These are phyloP conservation scores for Corynespora cassiicola DNA, from an alignment of 2,329 filamentous ascomycete genomes.

Conservation along the genomic window DNA sequence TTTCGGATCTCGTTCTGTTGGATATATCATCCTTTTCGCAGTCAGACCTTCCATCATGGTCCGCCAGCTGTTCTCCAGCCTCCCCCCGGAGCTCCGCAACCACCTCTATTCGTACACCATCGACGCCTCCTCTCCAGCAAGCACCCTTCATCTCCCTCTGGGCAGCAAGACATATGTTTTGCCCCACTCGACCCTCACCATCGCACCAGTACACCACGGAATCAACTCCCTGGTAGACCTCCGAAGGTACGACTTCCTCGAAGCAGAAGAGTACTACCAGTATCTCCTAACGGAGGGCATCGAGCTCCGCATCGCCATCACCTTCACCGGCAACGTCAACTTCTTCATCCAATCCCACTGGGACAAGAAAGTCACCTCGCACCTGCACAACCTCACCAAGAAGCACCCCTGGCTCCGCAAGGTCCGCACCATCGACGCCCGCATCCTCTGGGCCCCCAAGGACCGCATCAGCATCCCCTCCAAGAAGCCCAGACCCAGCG, in stretches of 20 bases:
- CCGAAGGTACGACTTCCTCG: conserved; percentile 19
- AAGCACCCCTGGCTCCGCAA: conserved; percentile 30
- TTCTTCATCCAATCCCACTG: conserved; percentile 35
- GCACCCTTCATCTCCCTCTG: conserved; percentile 24
- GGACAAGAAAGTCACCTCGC: conserved; percentile 27
- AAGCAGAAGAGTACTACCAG: conserved; percentile 33
- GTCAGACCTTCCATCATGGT: conserved; percentile 1
- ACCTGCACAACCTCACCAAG: conserved; percentile 31
- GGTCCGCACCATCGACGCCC: conserved; percentile 28
- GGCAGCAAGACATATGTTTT: conserved; percentile 27
- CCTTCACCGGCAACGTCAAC: conserved; percentile 32
- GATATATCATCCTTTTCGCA: too few species aligned
- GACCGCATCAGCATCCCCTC: neutral
- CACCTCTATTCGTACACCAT: conserved; percentile 32
- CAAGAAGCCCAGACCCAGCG: too few species aligned
- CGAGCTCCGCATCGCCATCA: conserved; percentile 25
- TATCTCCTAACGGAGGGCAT: conserved; percentile 27
- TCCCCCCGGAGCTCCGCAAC: conserved; percentile 40
- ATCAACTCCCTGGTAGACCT: conserved; percentile 28
- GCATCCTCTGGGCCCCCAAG: conserved; percentile 29
- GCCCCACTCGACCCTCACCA: conserved; percentile 30
- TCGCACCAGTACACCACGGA: conserved; percentile 31
- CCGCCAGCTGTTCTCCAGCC: conserved; percentile 24
- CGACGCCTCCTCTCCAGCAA: neutral
- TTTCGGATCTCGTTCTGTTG: too few species aligned